A percentile compares a stretch with the other conserved stretches of the same genome.
Evolutionary conservation across 106 monocot genomes (phyloP).

Genomic region (Triglochin maritima): DNA sequence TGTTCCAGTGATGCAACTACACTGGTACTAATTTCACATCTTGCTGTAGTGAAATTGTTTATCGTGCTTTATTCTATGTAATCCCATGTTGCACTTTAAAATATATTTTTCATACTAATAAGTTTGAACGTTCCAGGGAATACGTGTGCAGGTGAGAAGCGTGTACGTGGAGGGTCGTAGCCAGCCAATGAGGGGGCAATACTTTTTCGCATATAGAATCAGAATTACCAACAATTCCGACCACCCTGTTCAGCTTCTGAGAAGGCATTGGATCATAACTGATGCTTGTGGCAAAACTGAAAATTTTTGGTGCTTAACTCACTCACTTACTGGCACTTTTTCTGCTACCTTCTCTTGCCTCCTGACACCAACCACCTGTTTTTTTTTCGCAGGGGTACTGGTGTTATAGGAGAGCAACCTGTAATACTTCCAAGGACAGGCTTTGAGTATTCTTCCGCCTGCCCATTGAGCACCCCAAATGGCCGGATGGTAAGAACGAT

Average conservation of each 20-base stretch:
- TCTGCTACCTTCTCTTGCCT: background rate
- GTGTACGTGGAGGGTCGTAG: conserved; percentile 74
- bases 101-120: background rate
- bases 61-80: background rate
- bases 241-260: conserved; percentile 73
- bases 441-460: conserved; percentile 92
- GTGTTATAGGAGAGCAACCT: conserved; percentile 90
- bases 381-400: conserved; percentile 51
- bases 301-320: conserved; percentile 63
- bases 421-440: conserved; percentile 86
- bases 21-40: conserved; percentile 30
- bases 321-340: background rate
- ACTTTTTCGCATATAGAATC: conserved; percentile 45
- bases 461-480: conserved; percentile 67
- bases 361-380: background rate
- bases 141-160: conserved; percentile 92
- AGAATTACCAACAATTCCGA: conserved; percentile 79
- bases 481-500: conserved; percentile 67
- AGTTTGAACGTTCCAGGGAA: conserved; percentile 45
- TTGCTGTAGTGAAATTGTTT: background rate
- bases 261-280: conserved; percentile 97
- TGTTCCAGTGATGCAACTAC: conserved; percentile 95
- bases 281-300: conserved; percentile 81
- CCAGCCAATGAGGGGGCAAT: conserved; percentile 67
- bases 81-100: background rate